Conservation (phyloP, 2,329 filamentous ascomycete species). For the Amauroascus verrucosus region DNA sequence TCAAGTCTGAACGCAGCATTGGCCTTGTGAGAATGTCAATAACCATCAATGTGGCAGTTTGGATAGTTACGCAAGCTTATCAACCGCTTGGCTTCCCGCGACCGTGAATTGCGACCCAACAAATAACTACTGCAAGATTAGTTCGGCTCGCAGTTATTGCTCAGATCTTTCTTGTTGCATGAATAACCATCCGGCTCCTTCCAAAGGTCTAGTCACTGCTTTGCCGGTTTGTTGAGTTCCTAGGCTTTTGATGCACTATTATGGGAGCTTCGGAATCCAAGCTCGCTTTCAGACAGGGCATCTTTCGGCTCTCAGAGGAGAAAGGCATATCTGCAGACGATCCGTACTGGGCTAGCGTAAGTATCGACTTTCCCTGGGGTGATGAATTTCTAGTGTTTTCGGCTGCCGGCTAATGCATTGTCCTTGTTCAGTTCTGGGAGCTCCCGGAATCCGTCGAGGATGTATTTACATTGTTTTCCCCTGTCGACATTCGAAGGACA, state of each 20-base stretch:
- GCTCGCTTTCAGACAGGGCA: slow-evolving; percentile 96
- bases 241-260: slow-evolving; percentile 8
- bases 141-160: neutral
- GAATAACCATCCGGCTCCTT: neutral
- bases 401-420: neutral
- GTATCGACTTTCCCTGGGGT: slow-evolving; percentile 26
- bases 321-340: slow-evolving; percentile 78
- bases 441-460: slow-evolving; percentile 92
- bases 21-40: neutral
- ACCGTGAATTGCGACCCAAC: neutral
- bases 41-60: slow-evolving; percentile 1
- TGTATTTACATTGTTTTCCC: slow-evolving; percentile 90
- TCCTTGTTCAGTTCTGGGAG: slow-evolving; percentile 72
- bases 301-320: slow-evolving; percentile 92
- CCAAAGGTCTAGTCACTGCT: neutral
- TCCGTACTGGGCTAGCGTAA: slow-evolving; percentile 82
- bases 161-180: neutral
- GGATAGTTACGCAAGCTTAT: slow-evolving; percentile 6
- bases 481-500: slow-evolving; percentile 76
- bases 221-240: neutral
- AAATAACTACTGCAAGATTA: neutral
- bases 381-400: neutral
- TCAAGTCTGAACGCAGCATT: neutral
- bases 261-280: slow-evolving; percentile 99
- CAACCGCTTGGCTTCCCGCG: neutral